phyloP scores from a whole-genome alignment of 331 rosid species.

The Pyrus hybrid region DNA sequence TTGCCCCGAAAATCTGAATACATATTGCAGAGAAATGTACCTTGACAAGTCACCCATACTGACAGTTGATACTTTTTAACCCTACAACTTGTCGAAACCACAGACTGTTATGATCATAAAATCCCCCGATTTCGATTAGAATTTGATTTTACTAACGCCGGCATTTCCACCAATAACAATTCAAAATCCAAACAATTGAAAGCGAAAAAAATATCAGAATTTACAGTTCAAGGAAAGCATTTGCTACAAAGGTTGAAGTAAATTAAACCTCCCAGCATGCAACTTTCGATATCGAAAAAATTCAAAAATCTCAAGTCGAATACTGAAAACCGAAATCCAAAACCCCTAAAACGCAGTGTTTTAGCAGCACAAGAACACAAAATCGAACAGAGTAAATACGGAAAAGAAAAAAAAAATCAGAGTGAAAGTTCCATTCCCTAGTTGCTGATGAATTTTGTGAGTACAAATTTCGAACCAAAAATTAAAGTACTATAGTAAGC shows the following conservation, averaged over 20 bases:
- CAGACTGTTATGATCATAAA: background rate
- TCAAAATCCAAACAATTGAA: background rate
- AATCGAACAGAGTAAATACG: background rate
- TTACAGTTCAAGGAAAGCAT: background rate
- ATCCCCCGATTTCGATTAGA: background rate
- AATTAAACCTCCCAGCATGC: background rate
- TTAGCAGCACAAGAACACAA: constrained; percentile 1
- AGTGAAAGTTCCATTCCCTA: background rate
- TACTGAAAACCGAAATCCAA: background rate
- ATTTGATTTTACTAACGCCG: background rate
- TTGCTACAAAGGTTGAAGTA: background rate
- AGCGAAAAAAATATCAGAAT: no score
- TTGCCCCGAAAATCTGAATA: background rate
- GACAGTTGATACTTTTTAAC: background rate
- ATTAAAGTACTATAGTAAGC: background rate
- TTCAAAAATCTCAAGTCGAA: background rate
- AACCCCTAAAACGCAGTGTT: background rate
- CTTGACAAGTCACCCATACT: constrained; percentile 35
- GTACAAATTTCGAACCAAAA: background rate
- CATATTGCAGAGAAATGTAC: constrained; percentile 7
- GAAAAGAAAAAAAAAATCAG: background rate
- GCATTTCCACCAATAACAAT: background rate
- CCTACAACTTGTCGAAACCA: constrained; percentile 11
- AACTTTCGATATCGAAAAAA: background rate
- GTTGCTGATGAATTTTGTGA: background rate